Base-by-base conservation (phyloP, 2,329 filamentous ascomycete genomes). In the Penicillium sp. region DNA sequence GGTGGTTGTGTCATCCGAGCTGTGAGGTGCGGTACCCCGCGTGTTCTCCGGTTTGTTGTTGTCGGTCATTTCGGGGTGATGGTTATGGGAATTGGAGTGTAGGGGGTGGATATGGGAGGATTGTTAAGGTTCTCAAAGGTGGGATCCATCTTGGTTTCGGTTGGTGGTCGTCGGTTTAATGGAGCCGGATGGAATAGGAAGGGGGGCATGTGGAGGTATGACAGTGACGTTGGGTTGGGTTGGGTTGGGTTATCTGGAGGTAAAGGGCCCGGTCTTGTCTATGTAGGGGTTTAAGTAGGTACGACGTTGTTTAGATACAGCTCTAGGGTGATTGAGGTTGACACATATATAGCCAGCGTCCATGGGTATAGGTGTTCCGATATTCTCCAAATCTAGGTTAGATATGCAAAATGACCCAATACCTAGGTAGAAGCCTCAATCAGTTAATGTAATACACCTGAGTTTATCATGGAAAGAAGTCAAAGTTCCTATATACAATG, bases 11-110 rank as follows among this genome's bases (percentile, higher is more conserved):
- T 48, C 23, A 36, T 37, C 40, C 16, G 43, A 31, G 34, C 40
- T 31, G 42, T 29, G 22, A 4, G 16, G 42, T 37, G 20, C 39
- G 35, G 51, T 44, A 46, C 48, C 51, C 51, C 48, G 48, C 51
- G 42, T 46, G 51, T 51, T 51, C 48, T 48, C 48, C 26, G 48
- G 31, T 3, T 16, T 16, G 29, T 16, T 16, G 23, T 40, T 44
- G 36, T 55, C 44, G 36, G 50, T 24, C 50, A 52, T 53, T 9
- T 10, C n/a, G 36, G 24, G 22, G 23, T n/a, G 7, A 13, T 11
- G 24, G n/a, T 11, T 37, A 2, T n/a, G n/a, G 16, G 6, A 22
- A 6, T 34, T 42, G 22, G 22, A n/a, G 18, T 24, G 18, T 18
- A 18, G 31, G 35, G 24, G 5, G 23, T 27, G 3, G 26, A 11